Conservation (phyloP, 306 rosid genomes). For the Malus domestica region DNA sequence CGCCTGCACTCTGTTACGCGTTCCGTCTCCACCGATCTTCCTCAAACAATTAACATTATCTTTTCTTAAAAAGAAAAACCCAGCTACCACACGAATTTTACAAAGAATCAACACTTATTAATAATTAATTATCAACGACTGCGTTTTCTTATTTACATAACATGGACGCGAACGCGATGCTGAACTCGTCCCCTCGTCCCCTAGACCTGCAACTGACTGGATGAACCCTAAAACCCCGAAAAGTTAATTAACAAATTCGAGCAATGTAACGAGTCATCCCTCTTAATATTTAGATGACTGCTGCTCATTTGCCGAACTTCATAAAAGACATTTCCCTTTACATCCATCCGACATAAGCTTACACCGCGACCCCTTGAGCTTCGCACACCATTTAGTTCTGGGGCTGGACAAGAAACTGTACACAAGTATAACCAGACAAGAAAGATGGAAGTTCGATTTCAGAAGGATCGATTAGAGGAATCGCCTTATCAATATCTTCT, state of each 20-base stretch:
- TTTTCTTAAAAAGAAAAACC: too few relatives aligned
- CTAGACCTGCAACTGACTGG: conserved; percentile 1
- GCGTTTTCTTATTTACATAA: too few relatives aligned
- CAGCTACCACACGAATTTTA: too few relatives aligned
- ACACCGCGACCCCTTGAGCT: neutral
- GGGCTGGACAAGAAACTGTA: conserved; percentile 52
- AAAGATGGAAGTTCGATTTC: conserved; percentile 57
- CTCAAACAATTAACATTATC: too few relatives aligned
- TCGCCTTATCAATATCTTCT: conserved; percentile 85
- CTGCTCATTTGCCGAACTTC: neutral
- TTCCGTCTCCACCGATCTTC: too few relatives aligned
- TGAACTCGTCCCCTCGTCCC: neutral
- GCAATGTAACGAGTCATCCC: conserved; percentile 7
- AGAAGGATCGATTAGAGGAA: conserved; percentile 78
- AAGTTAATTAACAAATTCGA: neutral
- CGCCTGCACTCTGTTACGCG: too few relatives aligned
- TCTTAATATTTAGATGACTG: conserved; percentile 8
- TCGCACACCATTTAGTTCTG: conserved; percentile 24
- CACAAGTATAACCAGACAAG: conserved; percentile 62
- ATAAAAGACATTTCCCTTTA: neutral
- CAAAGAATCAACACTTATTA: too few relatives aligned
- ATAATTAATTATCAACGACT: too few relatives aligned
- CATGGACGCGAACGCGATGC: neutral
- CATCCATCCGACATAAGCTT: conserved; percentile 14
- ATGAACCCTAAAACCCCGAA: neutral